Evolutionary conservation across 306 rosid genomes (phyloP), one percentile per base, ranked within the genome.

Genomic region (Quercus engelmannii): DNA sequence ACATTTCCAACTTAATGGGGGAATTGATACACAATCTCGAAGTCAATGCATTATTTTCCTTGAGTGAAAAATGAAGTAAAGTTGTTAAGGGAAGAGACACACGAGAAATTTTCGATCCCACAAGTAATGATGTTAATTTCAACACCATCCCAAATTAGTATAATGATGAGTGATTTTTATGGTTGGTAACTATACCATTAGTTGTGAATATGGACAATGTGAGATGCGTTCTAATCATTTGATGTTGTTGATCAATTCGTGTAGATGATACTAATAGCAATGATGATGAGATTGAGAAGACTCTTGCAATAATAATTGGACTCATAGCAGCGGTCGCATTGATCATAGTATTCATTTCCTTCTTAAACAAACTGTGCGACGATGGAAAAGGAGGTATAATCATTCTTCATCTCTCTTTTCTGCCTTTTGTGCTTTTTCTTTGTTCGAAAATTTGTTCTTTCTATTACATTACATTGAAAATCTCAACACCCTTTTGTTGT

Each of bases 221-320:
- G 67, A 69, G 54, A 74, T 69, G 26, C 41, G 21, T 56, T 61
- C 63, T 80, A 63, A 61, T 71, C 67, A 51, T 86, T 9, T 46
- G 2, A 21, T 65, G 33, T 18, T 28, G 69, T 51, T 38, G 55
- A 78, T 71, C 76, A 4, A 61, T 75, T 69, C 58, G 54, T 15
- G 51, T 74, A 78, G 76, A 85, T 64, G 83, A 71, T 28, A 61
- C 55, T 2, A 79, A 79, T 17, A 55, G 68, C 28, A 55, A 92
- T 55, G 83, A 89, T 52, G 76, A 92, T 75, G 89, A 90, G 33
- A 68, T 87, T 25, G 92, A 89, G 83, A 91, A 81, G 90, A 92
- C 95, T 70, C 89, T 92, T 0, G 99, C 99, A 57, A 87, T 95
- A 59, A 55, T 91, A 69, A 87, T 95, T 75, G 99, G 92, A 75